Base-by-base conservation (phyloP, 305 asterid genomes). In the Fraxinus greggii region DNA sequence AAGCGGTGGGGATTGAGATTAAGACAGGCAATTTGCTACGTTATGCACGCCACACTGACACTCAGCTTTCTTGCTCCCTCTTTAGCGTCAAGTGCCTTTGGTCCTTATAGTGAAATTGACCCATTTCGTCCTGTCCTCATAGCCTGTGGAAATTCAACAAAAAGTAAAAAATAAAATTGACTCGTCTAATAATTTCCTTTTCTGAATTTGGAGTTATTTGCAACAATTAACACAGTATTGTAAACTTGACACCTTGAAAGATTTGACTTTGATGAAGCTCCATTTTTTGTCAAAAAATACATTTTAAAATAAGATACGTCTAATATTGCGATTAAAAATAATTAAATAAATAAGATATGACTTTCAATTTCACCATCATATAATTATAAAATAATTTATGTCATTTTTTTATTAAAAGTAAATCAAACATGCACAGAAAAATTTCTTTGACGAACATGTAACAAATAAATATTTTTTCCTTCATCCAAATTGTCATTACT, bases 41-140 rank as follows among this genome's bases (percentile, higher is more conserved):
- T 38, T 72, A 72, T 32, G 91, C 91, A 86, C 89, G 88, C 89
- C 84, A 86, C 73, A 78, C 91, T 84, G 88, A 84, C 89, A 86
- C 74, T 42, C 79, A 54, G 75, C 86, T 81, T 84, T 88, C 83
- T 70, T 86, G 84, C 77, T 74, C 82, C 84, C 84, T 54, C 83
- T 72, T 74, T 70, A 78, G 79, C 82, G 76, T 85, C 83, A 61
- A 73, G 33, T 48, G 76, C 26, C 67, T 76, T 69, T 72, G 38
- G 78, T 65, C 75, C 56, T 45, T 1, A 4, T 0, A 4, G 29
- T 69, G 76, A 82, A n/a, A 79, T 54, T 76, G 81, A 79, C 77
- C 45, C 81, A 72, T 61, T 45, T 59, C 59, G 72, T 54, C n/a
- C 7, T 15, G 65, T 54, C 65, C 24, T 56, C 9, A 1, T 61